Conservation (phyloP, 2,329 filamentous ascomycete genomes). For the Monosporascus sp. region DNA sequence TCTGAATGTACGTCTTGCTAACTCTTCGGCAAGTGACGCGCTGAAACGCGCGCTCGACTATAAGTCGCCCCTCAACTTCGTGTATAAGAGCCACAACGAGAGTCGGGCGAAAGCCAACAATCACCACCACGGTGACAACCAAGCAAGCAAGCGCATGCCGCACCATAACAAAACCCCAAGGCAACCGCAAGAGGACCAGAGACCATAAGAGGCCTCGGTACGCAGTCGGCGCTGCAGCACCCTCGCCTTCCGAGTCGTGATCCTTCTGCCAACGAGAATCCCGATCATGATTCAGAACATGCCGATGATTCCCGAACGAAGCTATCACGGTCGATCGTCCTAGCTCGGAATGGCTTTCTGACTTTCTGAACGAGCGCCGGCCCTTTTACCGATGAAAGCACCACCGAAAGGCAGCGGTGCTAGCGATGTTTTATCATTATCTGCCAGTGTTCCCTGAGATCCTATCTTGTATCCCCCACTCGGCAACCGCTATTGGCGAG, state of each 20-base stretch:
- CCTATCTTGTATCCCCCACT: background rate
- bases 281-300: too few relatives aligned
- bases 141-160: constrained; percentile 27
- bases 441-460: background rate
- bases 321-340: too few relatives aligned
- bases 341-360: too few relatives aligned
- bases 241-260: too few relatives aligned
- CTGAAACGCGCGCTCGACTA: constrained; percentile 87
- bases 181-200: constrained; percentile 26
- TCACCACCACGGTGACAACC: constrained; percentile 29
- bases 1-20: constrained; percentile 8
- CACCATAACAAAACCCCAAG: constrained; percentile 22
- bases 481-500: background rate
- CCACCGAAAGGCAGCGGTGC: background rate
- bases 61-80: constrained; percentile 81
- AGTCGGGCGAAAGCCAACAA: constrained; percentile 76
- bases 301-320: too few relatives aligned
- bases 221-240: background rate
- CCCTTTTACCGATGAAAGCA: background rate
- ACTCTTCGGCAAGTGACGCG: constrained; percentile 64
- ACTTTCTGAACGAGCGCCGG: too few relatives aligned
- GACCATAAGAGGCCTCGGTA: constrained; percentile 16
- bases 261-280: too few relatives aligned
- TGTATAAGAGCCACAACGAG: constrained; percentile 94
- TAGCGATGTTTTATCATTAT: background rate